Base-by-base conservation (phyloP, 2,329 filamentous ascomycete species). In the Fusarium pseudograminearum region DNA sequence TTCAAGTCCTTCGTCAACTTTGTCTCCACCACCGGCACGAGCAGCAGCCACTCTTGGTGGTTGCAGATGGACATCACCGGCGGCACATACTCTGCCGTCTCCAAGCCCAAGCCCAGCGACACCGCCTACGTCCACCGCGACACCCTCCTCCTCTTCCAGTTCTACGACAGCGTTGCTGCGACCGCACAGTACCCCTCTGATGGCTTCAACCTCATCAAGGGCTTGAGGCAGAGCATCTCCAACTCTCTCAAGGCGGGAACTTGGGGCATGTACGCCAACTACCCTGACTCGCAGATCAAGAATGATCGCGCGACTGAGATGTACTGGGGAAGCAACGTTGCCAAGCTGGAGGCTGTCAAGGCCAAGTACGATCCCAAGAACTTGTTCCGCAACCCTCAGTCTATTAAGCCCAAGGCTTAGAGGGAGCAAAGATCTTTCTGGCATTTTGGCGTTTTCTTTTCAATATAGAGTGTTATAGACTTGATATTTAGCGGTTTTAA, bases 71-170 rank as follows among this genome's bases (percentile, higher is more conserved):
- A 79, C 60, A 65, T 79, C n/a, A 72, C 74, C 15, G 78, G 77
- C 9, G 79, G 78, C 33, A 61, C 71, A 31, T 77, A 80, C 71
- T 80, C 81, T 2, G 80, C 78, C 53, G 73, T 83, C 20, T 72
- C 79, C 1, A 73, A 76, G 38, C 64, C 78, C 7, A 59, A 76
- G 12, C 57, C 68, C 8, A 46, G 72, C 10, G 73, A 73, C 9
- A 78, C 79, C 0, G 76, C 82, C 3, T 84, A 80, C 62, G 74
- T 78, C 0, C 81, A 83, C 65, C 81, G 80, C 14, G 78, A 82
- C 54, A 79, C 82, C 65, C 80, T 87, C 15, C 80, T 85, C 3
- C 82, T 88, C 8, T 85, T 83, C 58, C 83, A 88, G 70, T 80
- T 86, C 54, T 81, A 82, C 58, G 84, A 86, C 71, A 76, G 80